Percentiles rank a stretch among this genome's conserved stretches.
Evolutionary conservation across 2,329 filamentous ascomycete genomes (phyloP).

Genomic region (Cercospora janseana): DNA sequence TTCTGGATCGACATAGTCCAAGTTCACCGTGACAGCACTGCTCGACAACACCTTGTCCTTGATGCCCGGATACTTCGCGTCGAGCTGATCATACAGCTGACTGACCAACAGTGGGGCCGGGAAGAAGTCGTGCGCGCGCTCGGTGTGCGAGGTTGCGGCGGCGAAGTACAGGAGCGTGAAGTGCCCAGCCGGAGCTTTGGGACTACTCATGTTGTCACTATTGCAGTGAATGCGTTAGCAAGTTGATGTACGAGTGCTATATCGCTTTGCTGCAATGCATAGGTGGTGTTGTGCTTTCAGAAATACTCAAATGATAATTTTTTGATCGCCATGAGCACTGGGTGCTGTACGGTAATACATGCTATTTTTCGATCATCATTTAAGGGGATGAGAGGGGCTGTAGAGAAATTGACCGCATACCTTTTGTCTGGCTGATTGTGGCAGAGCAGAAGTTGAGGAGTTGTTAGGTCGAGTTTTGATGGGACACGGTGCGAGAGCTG

Average conservation of each 20-base stretch:
- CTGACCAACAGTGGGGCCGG: constrained; percentile 63
- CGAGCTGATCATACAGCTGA: constrained; percentile 65
- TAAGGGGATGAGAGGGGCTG: neutral
- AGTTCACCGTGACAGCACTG: constrained; percentile 75
- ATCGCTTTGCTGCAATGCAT: neutral
- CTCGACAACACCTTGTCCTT: constrained; percentile 65
- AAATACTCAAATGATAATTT: constrained; percentile 17
- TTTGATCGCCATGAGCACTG: constrained; percentile 17
- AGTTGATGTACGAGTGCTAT: neutral
- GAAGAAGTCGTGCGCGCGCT: constrained; percentile 64
- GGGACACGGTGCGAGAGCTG: neutral
- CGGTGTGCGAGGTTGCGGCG: constrained; percentile 67
- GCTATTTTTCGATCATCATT: constrained; percentile 13
- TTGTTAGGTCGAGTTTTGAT: constrained; percentile 4
- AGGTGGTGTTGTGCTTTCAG: constrained; percentile 1
- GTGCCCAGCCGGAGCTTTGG: constrained; percentile 58
- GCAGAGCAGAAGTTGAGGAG: constrained; percentile 8
- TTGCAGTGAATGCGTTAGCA: constrained; percentile 5
- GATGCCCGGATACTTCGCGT: constrained; percentile 69
- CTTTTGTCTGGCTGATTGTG: neutral
- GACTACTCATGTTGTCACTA: constrained; percentile 38
- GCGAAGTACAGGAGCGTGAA: constrained; percentile 85
- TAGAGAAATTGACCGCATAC: neutral
- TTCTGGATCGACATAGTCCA: constrained; percentile 73
- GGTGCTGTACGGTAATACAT: constrained; percentile 17